Evolutionary conservation across 306 rosid genomes (phyloP), one percentile per base, ranked within the genome.

Genomic region (Quercus bicolor): DNA sequence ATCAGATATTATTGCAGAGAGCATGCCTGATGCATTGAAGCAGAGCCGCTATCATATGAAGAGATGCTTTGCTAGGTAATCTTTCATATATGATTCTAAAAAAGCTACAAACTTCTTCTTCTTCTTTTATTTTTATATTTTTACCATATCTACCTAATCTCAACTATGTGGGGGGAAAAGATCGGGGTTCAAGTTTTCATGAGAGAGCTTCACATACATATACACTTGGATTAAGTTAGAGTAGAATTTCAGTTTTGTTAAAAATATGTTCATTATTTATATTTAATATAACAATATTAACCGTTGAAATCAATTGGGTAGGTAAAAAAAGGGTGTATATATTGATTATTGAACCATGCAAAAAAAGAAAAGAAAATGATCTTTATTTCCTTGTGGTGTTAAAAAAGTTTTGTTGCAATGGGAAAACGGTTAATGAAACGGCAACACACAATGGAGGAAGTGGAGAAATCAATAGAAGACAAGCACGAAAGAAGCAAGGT

Each of bases 21-120:
- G 69, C 84, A 85, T 92, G 97, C 93, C 92, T 0, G 88, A 92
- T 51, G 97, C 95, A 21, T 84, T 92, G 83, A 85, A 66, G 82
- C 88, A 89, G 86, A 87, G 94, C 78, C 92, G 89, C 14, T 85
- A 79, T 53, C 85, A 90, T 78, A 89, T 86, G 95, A 95, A 91
- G 88, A 92, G 74, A 85, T 91, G 91, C 75, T 91, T 95, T 81
- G 70, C 91, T 59, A 87, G 97, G 98, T 94, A 80, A 56, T 48
- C 8, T 37, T 40, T 40, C 45, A 40, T 40, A 40, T 8, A 40
- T 40, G 45, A 40, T 40, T 40, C 45, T 40, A 40, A 2, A 2
- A 8, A 40, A 40, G 45, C 0, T 40, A 2, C 45, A 40, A 37
- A 37, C 11, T 37, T 37, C 2, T 5, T 33, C 40, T 33, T 37